Conservation (phyloP, 1,284 basidiomycete genomes). For the Sanguinoderma infundibulare region DNA sequence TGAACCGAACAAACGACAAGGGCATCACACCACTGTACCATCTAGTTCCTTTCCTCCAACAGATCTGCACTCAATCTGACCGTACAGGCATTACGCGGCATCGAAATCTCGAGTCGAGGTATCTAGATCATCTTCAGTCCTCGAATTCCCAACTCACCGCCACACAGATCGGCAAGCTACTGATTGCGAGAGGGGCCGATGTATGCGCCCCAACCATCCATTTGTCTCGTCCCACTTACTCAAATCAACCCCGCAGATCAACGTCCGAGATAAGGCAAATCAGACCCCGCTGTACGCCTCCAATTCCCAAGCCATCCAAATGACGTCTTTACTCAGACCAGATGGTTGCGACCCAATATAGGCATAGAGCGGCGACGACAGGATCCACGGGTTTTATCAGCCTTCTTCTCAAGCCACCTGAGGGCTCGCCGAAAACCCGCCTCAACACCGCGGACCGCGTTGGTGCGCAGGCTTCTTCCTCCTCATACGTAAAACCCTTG, state of each 20-base stretch:
- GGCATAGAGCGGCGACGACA: constrained; percentile 93
- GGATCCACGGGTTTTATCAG: constrained; percentile 88
- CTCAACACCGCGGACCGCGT: constrained; percentile 87
- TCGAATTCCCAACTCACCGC: constrained; percentile 8
- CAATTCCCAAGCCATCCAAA: constrained; percentile 21
- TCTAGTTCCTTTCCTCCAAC: constrained; percentile 31
- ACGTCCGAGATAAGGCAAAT: constrained; percentile 88
- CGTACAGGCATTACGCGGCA: constrained; percentile 86
- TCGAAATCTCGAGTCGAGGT: constrained; percentile 91
- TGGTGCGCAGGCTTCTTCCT: constrained; percentile 49
- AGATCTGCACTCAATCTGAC: constrained; percentile 12
- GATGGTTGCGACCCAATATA: constrained; percentile 35
- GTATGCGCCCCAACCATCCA: constrained; percentile 47
- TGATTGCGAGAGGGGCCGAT: constrained; percentile 88
- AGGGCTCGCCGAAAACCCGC: constrained; percentile 77
- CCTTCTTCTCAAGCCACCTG: constrained; percentile 77
- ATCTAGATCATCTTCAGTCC: constrained; percentile 28
- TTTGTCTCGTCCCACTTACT: constrained; percentile 14
- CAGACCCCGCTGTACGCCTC: constrained; percentile 82
- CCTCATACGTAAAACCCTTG: not conserved
- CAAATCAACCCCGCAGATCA: constrained; percentile 64
- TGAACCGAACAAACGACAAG: constrained; percentile 83
- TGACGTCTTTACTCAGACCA: constrained; percentile 16
- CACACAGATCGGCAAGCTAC: constrained; percentile 80
- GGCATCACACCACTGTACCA: constrained; percentile 87